A percentile compares a stretch with the other conserved stretches of the same genome.
Conservation (phyloP, 129 eudicot genomes). For the Cynara cardunculus region DNA sequence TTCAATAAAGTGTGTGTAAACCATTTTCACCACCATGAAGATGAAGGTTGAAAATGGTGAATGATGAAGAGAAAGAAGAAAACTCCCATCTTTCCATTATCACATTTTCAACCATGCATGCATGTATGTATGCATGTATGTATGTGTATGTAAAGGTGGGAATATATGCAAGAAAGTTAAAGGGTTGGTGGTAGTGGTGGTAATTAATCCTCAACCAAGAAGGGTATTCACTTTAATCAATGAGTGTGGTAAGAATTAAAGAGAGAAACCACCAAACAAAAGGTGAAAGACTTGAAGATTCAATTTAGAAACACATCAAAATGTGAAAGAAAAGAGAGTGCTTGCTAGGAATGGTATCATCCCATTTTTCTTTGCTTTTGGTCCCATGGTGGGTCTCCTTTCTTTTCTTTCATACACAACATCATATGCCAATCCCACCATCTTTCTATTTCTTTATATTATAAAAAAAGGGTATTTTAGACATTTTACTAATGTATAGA, state of each 20-base stretch:
- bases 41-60: constrained; percentile 21
- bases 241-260: constrained; percentile 37
- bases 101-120: constrained; percentile 28
- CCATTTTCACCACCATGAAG: constrained; percentile 22
- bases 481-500: background rate
- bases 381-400: constrained; percentile 40
- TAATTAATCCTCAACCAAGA: constrained; percentile 30
- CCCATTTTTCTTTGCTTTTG: constrained; percentile 33
- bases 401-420: constrained; percentile 32
- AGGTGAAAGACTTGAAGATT: constrained; percentile 28
- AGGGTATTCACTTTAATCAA: constrained; percentile 28
- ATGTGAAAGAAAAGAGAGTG: constrained; percentile 40
- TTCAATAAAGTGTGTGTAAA: constrained; percentile 18
- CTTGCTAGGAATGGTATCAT: constrained; percentile 37
- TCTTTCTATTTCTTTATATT: constrained; percentile 30
- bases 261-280: constrained; percentile 40
- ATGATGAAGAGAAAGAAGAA: constrained; percentile 26
- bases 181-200: constrained; percentile 37
- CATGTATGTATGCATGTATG: background rate
- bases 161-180: constrained; percentile 32
- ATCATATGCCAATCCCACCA: constrained; percentile 37
- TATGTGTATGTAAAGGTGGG: constrained; percentile 18
- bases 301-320: constrained; percentile 12
- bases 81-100: constrained; percentile 4
- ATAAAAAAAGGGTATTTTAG: background rate